A percentile compares a stretch with the other conserved stretches of the same genome.
phyloP scores from a whole-genome alignment of 2,329 filamentous ascomycete genomes.

The Mycogone perniciosa region DNA sequence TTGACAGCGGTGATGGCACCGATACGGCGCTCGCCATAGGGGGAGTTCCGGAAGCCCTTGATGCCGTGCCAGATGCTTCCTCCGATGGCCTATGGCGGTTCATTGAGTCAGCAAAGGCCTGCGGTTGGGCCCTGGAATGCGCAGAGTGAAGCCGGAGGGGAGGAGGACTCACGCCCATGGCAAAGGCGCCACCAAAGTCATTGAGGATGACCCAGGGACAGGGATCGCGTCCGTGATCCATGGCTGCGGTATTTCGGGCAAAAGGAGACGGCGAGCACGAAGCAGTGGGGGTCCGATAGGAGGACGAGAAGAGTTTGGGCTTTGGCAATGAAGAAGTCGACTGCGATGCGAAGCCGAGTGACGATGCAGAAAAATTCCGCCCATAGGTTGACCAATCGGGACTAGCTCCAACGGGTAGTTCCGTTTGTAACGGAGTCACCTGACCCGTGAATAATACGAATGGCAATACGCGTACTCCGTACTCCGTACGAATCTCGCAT shows the following conservation, averaged over 20 bases:
- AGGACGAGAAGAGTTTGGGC: background rate
- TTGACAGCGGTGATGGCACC: conserved; percentile 96
- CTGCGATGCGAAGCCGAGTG: conserved; percentile 1
- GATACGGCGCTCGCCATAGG: conserved; percentile 90
- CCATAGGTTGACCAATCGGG: background rate
- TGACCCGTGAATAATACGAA: background rate
- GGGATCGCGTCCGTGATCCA: conserved; percentile 89
- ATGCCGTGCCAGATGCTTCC: conserved; percentile 93
- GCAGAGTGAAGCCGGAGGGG: background rate
- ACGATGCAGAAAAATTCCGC: conserved; percentile 5
- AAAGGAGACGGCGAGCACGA: background rate
- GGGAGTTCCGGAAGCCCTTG: conserved; percentile 86
- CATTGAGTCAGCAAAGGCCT: background rate
- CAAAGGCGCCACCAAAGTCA: conserved; percentile 95
- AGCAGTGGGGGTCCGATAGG: background rate
- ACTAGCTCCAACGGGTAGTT: conserved; percentile 1
- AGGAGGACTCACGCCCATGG: conserved; percentile 65
- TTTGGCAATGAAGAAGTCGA: conserved; percentile 2
- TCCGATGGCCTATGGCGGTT: conserved; percentile 54
- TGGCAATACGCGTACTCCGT: background rate
- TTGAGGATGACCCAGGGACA: conserved; percentile 95
- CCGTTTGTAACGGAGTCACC: conserved; percentile 7
- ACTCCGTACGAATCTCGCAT: background rate
- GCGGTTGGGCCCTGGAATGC: background rate
- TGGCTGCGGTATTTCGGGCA: background rate